These are phyloP conservation scores for Fragosphaeria purpurea DNA, from an alignment of 2,329 filamentous ascomycete species.

Conservation along the genomic window DNA sequence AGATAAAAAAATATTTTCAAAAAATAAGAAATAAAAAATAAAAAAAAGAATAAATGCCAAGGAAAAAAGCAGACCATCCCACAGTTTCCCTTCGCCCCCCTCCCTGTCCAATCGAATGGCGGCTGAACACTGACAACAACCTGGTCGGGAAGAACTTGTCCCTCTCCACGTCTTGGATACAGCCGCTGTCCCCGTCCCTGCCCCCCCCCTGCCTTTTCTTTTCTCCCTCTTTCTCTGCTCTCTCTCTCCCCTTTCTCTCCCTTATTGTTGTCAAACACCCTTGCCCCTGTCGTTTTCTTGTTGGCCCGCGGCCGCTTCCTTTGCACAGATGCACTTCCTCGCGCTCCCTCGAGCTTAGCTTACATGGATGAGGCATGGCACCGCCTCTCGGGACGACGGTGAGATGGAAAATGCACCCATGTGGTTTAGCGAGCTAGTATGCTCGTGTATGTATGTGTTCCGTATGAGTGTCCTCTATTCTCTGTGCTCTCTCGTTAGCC, in stretches of 20 bases:
- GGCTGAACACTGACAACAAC: constrained; percentile 18
- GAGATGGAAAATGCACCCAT: constrained; percentile 4
- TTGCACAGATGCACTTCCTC: too few species aligned
- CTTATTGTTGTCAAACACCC: not conserved
- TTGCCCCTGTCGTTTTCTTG: not conserved
- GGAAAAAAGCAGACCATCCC: too few species aligned
- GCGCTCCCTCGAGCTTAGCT: constrained; percentile 6
- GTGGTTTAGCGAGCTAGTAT: not conserved
- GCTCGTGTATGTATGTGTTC: not conserved
- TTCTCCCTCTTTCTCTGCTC: not conserved
- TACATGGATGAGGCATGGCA: constrained; percentile 1
- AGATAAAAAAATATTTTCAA: not conserved
- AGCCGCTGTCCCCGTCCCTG: constrained; percentile 11
- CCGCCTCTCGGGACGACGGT: constrained; percentile 7
- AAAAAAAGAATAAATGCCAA: not conserved
- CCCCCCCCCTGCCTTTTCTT: constrained; percentile 2
- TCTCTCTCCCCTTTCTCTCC: constrained; percentile 1
- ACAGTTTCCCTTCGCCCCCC: too few species aligned
- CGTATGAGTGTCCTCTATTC: not conserved
- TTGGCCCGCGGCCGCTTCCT: not conserved
- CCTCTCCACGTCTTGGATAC: constrained; percentile 17
- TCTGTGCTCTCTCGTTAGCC: constrained; percentile 2
- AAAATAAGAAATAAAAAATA: not conserved
- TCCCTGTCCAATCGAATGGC: constrained; percentile 10
- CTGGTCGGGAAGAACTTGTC: constrained; percentile 14